These are phyloP conservation scores for Penicillium sp. DNA, from an alignment of 2,329 filamentous ascomycete species.

Conservation along the genomic window DNA sequence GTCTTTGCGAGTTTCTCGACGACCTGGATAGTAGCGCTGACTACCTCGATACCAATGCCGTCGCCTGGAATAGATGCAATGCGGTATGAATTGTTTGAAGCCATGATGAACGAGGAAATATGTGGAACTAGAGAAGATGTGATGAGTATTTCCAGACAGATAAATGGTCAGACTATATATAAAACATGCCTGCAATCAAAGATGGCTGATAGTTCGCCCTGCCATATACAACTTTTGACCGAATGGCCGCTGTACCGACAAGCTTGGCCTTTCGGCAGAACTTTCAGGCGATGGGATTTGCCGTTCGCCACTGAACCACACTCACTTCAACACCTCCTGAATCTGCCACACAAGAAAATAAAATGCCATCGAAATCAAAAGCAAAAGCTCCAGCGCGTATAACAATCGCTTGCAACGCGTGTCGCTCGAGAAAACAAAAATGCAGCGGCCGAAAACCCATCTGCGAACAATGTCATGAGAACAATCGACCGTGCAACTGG, in stretches of 20 bases:
- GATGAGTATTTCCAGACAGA: too few species aligned
- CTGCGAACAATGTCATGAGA: constrained; percentile 38
- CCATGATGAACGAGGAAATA: background rate
- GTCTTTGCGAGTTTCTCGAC: constrained; percentile 48
- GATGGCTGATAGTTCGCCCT: background rate
- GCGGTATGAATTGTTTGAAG: constrained; percentile 39
- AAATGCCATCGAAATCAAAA: constrained; percentile 13
- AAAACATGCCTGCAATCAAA: too few species aligned
- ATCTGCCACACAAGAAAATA: background rate
- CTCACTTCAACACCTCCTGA: background rate
- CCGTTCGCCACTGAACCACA: background rate
- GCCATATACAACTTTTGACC: background rate
- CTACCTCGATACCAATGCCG: constrained; percentile 65
- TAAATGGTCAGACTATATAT: too few species aligned
- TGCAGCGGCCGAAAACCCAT: constrained; percentile 39
- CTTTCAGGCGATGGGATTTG: constrained; percentile 19
- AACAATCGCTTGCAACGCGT: constrained; percentile 44
- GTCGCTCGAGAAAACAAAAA: constrained; percentile 44
- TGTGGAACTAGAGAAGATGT: background rate
- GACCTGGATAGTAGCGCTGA: constrained; percentile 54
- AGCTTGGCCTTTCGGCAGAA: background rate
- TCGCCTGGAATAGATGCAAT: constrained; percentile 64
- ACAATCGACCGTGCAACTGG: constrained; percentile 39
- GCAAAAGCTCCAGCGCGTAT: constrained; percentile 37
- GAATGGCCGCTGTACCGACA: background rate